These are phyloP conservation scores for Nyssa sinensis DNA, from an alignment of 148 eudicot species.

Conservation along the genomic window DNA sequence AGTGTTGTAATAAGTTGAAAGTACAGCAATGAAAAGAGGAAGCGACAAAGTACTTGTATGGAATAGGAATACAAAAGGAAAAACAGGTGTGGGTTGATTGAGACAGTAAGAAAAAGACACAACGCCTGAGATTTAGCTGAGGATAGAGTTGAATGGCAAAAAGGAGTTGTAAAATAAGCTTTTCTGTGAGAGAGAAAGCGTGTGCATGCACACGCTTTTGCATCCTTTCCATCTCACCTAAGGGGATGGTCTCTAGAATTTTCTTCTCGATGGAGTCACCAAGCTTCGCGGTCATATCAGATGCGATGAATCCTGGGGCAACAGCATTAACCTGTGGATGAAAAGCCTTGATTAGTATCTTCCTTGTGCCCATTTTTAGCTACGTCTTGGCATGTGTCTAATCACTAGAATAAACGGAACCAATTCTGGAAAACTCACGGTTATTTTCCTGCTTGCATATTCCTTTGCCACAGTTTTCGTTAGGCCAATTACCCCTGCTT, in stretches of 20 bases:
- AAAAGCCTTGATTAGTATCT: not conserved
- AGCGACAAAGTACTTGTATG: too few relatives aligned
- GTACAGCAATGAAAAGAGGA: too few relatives aligned
- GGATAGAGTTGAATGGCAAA: too few relatives aligned
- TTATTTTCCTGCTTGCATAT: slow-evolving; percentile 80
- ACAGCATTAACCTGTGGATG: slow-evolving; percentile 71
- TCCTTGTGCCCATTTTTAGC: not conserved
- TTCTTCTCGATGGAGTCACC: slow-evolving; percentile 71
- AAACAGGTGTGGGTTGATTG: too few relatives aligned
- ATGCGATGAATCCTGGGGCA: slow-evolving; percentile 95
- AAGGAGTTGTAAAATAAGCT: not conserved
- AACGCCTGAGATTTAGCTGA: too few relatives aligned
- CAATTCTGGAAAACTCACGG: slow-evolving; percentile 43
- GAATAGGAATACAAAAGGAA: too few relatives aligned
- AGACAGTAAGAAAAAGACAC: too few relatives aligned
- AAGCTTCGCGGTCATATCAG: slow-evolving; percentile 93
- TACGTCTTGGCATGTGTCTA: slow-evolving; percentile 1
- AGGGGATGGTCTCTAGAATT: slow-evolving; percentile 62
- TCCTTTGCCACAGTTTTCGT: slow-evolving; percentile 92
- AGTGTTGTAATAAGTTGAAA: too few relatives aligned
- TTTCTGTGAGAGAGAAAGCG: not conserved
- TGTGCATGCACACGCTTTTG: not conserved
- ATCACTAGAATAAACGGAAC: slow-evolving; percentile 2
- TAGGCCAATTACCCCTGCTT: slow-evolving; percentile 90
- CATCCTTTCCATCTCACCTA: slow-evolving; percentile 72